Conservation (phyloP, 441 rosid genomes). For the Populus tomentosa region DNA sequence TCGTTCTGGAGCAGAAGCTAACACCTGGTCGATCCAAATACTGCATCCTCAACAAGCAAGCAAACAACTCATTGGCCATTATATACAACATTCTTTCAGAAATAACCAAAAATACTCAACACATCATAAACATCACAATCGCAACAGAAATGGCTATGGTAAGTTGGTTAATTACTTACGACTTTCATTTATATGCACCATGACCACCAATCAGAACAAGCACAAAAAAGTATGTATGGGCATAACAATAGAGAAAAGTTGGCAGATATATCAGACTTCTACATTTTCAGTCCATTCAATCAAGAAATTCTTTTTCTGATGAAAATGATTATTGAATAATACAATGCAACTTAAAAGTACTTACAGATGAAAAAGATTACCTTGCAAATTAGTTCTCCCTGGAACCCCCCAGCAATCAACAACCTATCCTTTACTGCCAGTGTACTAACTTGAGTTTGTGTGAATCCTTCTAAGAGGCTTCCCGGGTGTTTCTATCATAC, state of each 20-base stretch:
- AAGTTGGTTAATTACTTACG: neutral
- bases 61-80: neutral
- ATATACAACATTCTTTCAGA: neutral
- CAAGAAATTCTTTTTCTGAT: neutral
- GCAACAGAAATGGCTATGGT: neutral
- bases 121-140: neutral
- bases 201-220: neutral
- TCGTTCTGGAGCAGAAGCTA: conserved; percentile 83
- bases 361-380: conserved; percentile 24
- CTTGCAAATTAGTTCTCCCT: conserved; percentile 96
- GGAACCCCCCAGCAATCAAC: conserved; percentile 93
- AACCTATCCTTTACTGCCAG: conserved; percentile 82
- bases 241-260: neutral
- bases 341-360: neutral
- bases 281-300: neutral
- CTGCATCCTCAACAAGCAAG: conserved; percentile 31
- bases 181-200: neutral
- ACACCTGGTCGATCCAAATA: conserved; percentile 82
- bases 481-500: conserved; percentile 72
- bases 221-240: neutral
- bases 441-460: conserved; percentile 92
- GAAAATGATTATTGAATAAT: neutral
- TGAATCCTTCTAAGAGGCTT: conserved; percentile 86
- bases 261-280: neutral
- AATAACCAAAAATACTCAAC: neutral